These are phyloP conservation scores for Arthrinium puccinioides DNA, from an alignment of 2,329 filamentous ascomycete species.

Conservation along the genomic window DNA sequence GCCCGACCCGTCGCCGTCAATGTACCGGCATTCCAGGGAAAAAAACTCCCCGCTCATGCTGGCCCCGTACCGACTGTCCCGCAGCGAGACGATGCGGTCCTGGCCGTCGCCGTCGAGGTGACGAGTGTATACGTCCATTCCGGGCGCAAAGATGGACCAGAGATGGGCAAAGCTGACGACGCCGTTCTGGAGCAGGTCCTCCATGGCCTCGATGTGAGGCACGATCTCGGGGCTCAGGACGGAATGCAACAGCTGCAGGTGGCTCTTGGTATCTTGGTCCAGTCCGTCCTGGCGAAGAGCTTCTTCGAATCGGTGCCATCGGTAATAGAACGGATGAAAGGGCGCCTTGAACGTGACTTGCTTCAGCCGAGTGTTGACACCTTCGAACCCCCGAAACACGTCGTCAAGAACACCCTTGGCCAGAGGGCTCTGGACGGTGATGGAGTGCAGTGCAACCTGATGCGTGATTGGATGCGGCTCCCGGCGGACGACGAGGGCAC, in stretches of 20 bases:
- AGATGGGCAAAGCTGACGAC: conserved; percentile 46
- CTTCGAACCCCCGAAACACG: conserved; percentile 51
- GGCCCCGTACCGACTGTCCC: conserved; percentile 26
- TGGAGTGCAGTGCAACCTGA: too few species aligned
- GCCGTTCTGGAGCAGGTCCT: conserved; percentile 44
- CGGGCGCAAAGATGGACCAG: conserved; percentile 47
- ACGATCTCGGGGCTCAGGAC: conserved; percentile 44
- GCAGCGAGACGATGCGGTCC: conserved; percentile 31
- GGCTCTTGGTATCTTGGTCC: conserved; percentile 35
- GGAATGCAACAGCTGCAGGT: conserved; percentile 37
- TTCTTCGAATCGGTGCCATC: conserved; percentile 45
- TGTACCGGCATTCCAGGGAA: conserved; percentile 29
- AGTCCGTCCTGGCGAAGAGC: conserved; percentile 31
- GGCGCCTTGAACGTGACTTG: conserved; percentile 53
- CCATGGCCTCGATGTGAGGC: conserved; percentile 38
- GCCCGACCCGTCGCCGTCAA: conserved; percentile 40
- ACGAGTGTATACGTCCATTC: conserved; percentile 16
- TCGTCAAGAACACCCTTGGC: conserved; percentile 49
- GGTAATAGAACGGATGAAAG: conserved; percentile 59
- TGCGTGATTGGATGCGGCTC: too few species aligned
- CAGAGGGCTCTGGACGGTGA: conserved; percentile 56
- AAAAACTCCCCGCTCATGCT: conserved; percentile 31
- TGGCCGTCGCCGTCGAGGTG: conserved; percentile 31
- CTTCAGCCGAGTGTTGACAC: conserved; percentile 51
- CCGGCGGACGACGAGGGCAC: too few species aligned